Conservation (phyloP, 257 asterid species). For the Salvia hispanica region DNA sequence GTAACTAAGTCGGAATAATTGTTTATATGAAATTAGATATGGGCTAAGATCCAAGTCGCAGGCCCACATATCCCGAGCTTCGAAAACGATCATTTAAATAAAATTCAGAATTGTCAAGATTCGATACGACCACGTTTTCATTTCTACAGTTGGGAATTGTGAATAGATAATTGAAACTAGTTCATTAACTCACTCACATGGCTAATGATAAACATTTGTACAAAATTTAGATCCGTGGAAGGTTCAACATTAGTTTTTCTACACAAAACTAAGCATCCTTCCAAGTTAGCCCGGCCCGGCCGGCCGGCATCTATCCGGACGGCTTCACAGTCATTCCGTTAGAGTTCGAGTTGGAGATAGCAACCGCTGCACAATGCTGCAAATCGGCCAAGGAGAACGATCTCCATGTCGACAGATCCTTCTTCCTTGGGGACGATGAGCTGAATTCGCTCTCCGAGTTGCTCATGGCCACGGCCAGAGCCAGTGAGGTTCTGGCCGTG, state of each 20-base stretch:
- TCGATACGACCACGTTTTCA: too few species aligned
- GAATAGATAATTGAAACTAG: too few species aligned
- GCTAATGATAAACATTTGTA: background rate
- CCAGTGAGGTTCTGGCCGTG: constrained; percentile 40
- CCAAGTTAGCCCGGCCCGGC: constrained; percentile 7
- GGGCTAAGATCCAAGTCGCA: too few species aligned
- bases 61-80: too few species aligned
- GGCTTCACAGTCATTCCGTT: constrained; percentile 27
- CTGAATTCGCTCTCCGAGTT: constrained; percentile 32
- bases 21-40: too few species aligned
- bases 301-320: constrained; percentile 2
- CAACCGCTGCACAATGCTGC: background rate
- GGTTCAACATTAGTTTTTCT: background rate
- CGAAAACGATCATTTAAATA: too few species aligned
- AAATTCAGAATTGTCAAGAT: too few species aligned
- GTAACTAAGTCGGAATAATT: too few species aligned
- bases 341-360: constrained; percentile 28
- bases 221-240: constrained; percentile 16
- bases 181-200: too few species aligned
- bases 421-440: constrained; percentile 24
- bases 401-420: too few species aligned
- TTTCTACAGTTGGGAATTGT: too few species aligned
- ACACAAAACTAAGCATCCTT: background rate
- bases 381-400: too few species aligned
- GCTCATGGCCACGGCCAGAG: constrained; percentile 56